Evolutionary conservation across 805 yeast species (phyloP), one percentile per base, ranked within the genome.

Genomic region (Candida tallmaniae): DNA sequence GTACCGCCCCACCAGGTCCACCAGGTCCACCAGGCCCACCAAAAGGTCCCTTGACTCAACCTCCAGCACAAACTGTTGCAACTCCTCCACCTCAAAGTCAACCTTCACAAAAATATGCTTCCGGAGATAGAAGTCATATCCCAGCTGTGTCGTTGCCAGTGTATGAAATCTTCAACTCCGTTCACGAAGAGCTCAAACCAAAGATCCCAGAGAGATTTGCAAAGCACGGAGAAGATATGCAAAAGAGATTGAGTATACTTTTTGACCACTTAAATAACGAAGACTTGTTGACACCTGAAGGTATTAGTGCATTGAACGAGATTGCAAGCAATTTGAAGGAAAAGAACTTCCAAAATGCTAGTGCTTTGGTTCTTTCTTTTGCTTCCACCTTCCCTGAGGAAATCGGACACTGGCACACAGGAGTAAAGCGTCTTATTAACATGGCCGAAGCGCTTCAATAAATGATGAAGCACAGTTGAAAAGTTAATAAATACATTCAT

Each of bases 371-470:
- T 41, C 55, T 68, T 23, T 75, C 77, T 33, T 72, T 93, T 40
- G 74, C 83, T 15, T 71, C 86, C 6, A 71, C 74, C 23, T 71
- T 75, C 42, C 72, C 80, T 16, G 76, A 73, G 16, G 95, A 89
- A 57, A 76, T 83, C 44, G 96, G 95, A 10, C 78, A 82, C 50
- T 93, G 98, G 98, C 76, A 83, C 65, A 76, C 83, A 21, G 98
- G 98, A 48, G 81, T 93, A 30, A 87, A 83, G 59, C 78, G 97
- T 47, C 71, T 93, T 42, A 78, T 90, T 41, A 82, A 81, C 42
- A 85, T 93, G 74, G 76, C 68, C 3, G 70, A 66, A 42, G 71
- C 68, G 10, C 44, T 58, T 44, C 23, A 20, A 20, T 20, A 20
- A 10, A 20, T n/a, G n/a, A n/a, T n/a, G n/a, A n/a, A n/a, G n/a